Evolutionary conservation across 1,284 basidiomycete species (phyloP), one percentile per base, ranked within the genome.

Genomic region (Trichosporon asahii): DNA sequence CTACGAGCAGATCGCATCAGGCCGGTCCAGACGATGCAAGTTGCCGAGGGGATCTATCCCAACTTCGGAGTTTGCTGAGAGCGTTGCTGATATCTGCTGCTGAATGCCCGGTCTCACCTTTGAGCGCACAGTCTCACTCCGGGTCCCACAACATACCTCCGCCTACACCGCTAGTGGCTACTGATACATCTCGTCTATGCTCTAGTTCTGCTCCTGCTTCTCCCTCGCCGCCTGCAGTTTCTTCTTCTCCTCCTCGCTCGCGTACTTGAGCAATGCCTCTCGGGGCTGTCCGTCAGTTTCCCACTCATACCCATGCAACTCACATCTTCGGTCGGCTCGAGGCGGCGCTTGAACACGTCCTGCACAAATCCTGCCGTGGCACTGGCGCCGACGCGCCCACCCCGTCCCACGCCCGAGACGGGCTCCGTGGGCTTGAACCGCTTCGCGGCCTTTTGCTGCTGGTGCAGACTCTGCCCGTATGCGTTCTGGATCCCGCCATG

Each of bases 291-390:
- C 63, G 60, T 74, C 67, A 74, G 69, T 64, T n/a, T 27, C 25
- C 9, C 11, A 14, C 25, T 9, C 27, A 6, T 9, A 29, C 40
- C 4, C 2, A 12, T 11, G 35, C 14, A 9, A 92, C 94, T 88
- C 85, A 96, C 94, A 85, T 98, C 95, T 84, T 95, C 90, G 85
- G 57, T 61, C 93, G 92, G 53, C 35, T 71, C 69, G n/a, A 68
- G 63, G 18, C 68, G 60, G 40, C 64, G 27, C 27, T 68, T 73
- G 73, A 95, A 94, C 80, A 99, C 85, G 76, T 92, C 91, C 84
- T 97, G 94, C 57, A 99, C 94, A 72, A 98, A 89, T 78, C 96
- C 93, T 76, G 97, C 94, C 63, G 92, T 98, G 4, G 94, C 96
- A 83, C 92, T 94, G 44, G 94, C 92, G 27, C 97, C 97, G 61